phyloP scores from a whole-genome alignment of 176 grass and related monocot species.

The Guadua angustifolia region DNA sequence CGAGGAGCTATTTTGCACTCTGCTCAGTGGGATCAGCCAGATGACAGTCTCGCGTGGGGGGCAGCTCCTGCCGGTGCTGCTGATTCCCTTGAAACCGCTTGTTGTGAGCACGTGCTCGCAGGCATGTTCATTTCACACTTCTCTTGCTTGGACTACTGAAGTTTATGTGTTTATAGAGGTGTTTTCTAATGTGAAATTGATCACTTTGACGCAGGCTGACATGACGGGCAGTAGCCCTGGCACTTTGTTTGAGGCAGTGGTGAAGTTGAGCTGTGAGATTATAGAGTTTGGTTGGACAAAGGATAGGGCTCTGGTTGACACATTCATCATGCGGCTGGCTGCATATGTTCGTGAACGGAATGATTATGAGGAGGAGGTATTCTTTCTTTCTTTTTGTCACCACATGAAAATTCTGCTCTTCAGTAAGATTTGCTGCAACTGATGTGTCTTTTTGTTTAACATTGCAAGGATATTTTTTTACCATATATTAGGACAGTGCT shows the following conservation, averaged over 20 bases:
- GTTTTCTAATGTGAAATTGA: slow-evolving; percentile 42
- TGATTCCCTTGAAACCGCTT: slow-evolving; percentile 97
- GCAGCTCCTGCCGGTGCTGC: slow-evolving; percentile 80
- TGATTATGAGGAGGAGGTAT: slow-evolving; percentile 96
- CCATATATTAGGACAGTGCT: slow-evolving; percentile 25
- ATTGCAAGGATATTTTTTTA: not conserved
- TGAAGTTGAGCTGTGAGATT: slow-evolving; percentile 96
- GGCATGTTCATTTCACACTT: slow-evolving; percentile 43
- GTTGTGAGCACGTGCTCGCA: slow-evolving; percentile 93
- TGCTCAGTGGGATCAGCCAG: slow-evolving; percentile 93
- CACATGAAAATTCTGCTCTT: slow-evolving; percentile 7
- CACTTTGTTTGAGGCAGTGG: slow-evolving; percentile 83
- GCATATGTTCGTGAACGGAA: slow-evolving; percentile 93
- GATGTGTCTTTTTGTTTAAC: slow-evolving; percentile 22
- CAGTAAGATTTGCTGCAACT: slow-evolving; percentile 32
- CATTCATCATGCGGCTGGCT: slow-evolving; percentile 96
- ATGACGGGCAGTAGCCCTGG: slow-evolving; percentile 78
- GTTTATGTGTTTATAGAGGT: slow-evolving; percentile 27
- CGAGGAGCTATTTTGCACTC: slow-evolving; percentile 82
- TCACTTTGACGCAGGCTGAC: slow-evolving; percentile 65
- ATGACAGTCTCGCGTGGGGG: slow-evolving; percentile 93
- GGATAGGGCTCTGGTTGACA: slow-evolving; percentile 97
- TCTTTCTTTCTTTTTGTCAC: slow-evolving; percentile 13
- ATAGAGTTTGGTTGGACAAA: slow-evolving; percentile 99
- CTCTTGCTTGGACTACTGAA: slow-evolving; percentile 17